Evolutionary conservation across 208 protist species (phyloP).

Genomic region (Zelonia costaricensis): DNA sequence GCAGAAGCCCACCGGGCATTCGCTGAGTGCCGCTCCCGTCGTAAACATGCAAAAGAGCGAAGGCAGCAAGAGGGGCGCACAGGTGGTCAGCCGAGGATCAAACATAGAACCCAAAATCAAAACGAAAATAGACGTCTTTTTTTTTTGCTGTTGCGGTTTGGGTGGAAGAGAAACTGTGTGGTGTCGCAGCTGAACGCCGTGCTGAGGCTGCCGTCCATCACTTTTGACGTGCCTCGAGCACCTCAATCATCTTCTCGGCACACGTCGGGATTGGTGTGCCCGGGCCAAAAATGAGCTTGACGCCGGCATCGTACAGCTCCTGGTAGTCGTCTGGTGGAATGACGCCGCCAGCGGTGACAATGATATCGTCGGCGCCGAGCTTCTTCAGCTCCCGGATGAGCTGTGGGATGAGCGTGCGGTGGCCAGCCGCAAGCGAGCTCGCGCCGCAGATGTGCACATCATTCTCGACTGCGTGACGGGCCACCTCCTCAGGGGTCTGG

Average conservation of each 20-base stretch:
- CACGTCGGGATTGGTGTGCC: slow-evolving; percentile 65
- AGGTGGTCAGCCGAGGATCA: too few species aligned
- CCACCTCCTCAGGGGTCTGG: slow-evolving; percentile 86
- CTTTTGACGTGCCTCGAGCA: slow-evolving; percentile 46
- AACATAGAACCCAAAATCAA: not conserved
- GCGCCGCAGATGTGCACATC: slow-evolving; percentile 96
- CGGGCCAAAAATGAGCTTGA: slow-evolving; percentile 94
- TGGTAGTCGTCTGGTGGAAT: slow-evolving; percentile 94
- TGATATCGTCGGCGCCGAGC: slow-evolving; percentile 59
- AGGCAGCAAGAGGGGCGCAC: too few species aligned
- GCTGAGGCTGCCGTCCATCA: too few species aligned
- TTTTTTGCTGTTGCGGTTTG: not conserved
- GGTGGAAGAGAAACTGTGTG: not conserved
- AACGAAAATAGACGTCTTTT: not conserved
- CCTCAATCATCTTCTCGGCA: slow-evolving; percentile 48
- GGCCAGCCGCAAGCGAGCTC: slow-evolving; percentile 65
- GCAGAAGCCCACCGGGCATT: too few species aligned
- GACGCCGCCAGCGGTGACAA: slow-evolving; percentile 86
- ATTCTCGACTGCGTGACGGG: slow-evolving; percentile 88
- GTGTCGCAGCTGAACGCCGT: too few species aligned
- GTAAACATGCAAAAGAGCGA: too few species aligned
- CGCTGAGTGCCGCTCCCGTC: too few species aligned
- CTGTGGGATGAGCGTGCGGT: slow-evolving; percentile 92
- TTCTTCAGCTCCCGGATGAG: slow-evolving; percentile 88
- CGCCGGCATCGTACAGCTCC: slow-evolving; percentile 92